Evolutionary conservation across 179 eudicot genomes (phyloP).

Genomic region (Vitellaria paradoxa): DNA sequence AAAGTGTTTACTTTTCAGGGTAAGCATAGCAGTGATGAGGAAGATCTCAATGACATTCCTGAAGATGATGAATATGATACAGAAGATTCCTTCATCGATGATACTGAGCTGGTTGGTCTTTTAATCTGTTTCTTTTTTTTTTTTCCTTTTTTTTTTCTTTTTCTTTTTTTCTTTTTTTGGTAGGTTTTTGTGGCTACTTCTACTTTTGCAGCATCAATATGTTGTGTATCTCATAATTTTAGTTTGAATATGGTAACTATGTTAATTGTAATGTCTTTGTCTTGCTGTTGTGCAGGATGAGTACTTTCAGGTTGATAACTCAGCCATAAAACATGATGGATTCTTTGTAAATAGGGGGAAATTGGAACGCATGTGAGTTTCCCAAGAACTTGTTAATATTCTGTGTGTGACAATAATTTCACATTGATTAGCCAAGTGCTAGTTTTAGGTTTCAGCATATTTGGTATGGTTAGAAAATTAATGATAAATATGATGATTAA

Average conservation of each 20-base stretch:
- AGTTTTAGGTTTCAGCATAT: background rate
- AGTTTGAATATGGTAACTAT: background rate
- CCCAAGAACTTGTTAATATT: conserved; percentile 6
- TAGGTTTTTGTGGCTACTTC: conserved; percentile 1
- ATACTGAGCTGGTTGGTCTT: conserved; percentile 77
- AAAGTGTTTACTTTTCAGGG: conserved; percentile 46
- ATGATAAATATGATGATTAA: background rate
- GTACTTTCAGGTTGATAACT: conserved; percentile 97
- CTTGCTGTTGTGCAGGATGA: conserved; percentile 71
- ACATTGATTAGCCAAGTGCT: conserved; percentile 18
- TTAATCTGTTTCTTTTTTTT: conserved; percentile 13
- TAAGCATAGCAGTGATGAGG: conserved; percentile 89
- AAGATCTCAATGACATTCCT: conserved; percentile 81
- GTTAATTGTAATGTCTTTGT: background rate
- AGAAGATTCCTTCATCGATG: conserved; percentile 96
- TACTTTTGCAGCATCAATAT: conserved; percentile 3
- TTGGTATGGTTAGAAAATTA: background rate
- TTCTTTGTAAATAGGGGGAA: conserved; percentile 93
- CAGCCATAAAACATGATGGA: conserved; percentile 92
- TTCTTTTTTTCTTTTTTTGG: no score
- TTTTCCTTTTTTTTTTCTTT: no score
- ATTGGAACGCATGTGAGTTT: conserved; percentile 85
- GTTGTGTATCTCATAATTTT: background rate
- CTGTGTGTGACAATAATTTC: background rate
- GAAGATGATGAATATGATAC: conserved; percentile 99